Evolutionary conservation across 129 eudicot genomes (phyloP).

Genomic region (Flaveria robusta): DNA sequence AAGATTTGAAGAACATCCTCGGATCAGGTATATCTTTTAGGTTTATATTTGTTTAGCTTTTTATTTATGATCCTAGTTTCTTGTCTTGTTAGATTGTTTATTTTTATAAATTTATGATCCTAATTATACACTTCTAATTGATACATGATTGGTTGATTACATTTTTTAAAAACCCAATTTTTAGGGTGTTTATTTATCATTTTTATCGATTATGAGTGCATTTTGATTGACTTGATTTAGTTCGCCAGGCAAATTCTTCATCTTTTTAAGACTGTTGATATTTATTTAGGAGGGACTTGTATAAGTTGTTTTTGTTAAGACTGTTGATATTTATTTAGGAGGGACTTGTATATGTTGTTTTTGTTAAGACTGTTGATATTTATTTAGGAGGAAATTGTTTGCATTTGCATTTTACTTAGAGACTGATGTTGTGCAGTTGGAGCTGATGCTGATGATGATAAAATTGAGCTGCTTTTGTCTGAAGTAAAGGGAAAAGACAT

Average conservation of each 20-base stretch:
- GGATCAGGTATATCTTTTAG: conserved; percentile 35
- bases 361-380: too few species aligned
- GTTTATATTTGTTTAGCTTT: neutral
- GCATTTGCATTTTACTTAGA: neutral
- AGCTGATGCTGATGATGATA: conserved; percentile 70
- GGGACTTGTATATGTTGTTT: too few species aligned
- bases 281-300: too few species aligned
- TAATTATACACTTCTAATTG: neutral
- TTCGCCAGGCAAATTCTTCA: too few species aligned
- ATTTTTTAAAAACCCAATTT: neutral
- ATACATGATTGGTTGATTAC: too few species aligned
- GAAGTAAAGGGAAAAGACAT: conserved; percentile 63
- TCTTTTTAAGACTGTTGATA: too few species aligned
- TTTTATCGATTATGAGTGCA: neutral
- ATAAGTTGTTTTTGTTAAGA: too few species aligned
- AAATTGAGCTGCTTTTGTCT: conserved; percentile 48
- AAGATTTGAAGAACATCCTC: conserved; percentile 45
- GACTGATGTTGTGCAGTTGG: conserved; percentile 54
- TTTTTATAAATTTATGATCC: neutral
- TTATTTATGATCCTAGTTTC: neutral
- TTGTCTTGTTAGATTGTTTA: too few species aligned
- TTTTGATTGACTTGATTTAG: neutral
- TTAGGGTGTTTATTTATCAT: neutral
- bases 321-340: too few species aligned
- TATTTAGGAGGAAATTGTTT: neutral